Evolutionary conservation across 352 stramenopile species (phyloP).

Genomic region (Nothophytophthora sp.): DNA sequence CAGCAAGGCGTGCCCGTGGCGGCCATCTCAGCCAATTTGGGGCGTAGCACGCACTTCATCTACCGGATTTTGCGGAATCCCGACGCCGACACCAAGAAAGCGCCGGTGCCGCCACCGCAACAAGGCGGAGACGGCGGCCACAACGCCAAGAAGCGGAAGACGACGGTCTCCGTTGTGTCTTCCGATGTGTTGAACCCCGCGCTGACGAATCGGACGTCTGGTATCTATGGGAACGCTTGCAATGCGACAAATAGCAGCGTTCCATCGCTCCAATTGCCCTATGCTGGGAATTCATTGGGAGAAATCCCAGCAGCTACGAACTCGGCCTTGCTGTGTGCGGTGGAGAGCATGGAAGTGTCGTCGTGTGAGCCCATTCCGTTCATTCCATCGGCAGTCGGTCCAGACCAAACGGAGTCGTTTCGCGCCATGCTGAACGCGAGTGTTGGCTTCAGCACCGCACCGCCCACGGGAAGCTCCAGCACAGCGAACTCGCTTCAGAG

Average conservation of each 20-base stretch:
- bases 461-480: not conserved
- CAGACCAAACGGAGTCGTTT: conserved; percentile 1
- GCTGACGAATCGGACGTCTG: too few relatives aligned
- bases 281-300: not conserved
- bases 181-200: too few relatives aligned
- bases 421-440: conserved; percentile 7
- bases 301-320: too few relatives aligned
- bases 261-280: not conserved
- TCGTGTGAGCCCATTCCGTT: conserved; percentile 22
- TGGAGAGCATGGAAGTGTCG: conserved; percentile 30
- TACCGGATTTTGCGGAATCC: conserved; percentile 30
- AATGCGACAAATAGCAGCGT: not conserved
- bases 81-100: not conserved
- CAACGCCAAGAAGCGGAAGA: conserved; percentile 11
- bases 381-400: conserved; percentile 1
- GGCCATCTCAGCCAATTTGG: conserved; percentile 34
- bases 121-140: not conserved
- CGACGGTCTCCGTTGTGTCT: not conserved
- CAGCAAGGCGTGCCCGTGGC: conserved; percentile 32
- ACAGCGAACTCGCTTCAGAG: conserved; percentile 1
- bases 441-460: conserved; percentile 6
- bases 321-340: conserved; percentile 14
- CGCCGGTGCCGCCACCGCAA: too few relatives aligned
- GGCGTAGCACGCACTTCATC: conserved; percentile 42
- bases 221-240: too few relatives aligned